A percentile compares a stretch with the other conserved stretches of the same genome.
Evolutionary conservation across 2,329 filamentous ascomycete species (phyloP).

Genomic region (Colletotrichum scovillei): DNA sequence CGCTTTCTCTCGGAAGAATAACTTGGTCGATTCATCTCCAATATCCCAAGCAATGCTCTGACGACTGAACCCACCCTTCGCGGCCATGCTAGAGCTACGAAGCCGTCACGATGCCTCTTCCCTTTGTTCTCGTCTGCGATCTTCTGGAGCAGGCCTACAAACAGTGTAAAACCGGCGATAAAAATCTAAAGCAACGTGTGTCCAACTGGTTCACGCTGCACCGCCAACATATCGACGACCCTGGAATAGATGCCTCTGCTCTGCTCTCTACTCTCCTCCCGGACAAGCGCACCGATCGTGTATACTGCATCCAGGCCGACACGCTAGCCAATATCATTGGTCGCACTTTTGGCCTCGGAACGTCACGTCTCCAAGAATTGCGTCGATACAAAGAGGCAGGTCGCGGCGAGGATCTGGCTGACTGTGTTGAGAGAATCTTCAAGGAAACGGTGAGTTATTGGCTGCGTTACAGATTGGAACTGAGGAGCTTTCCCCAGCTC

Average conservation of each 20-base stretch:
- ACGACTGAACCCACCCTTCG: neutral
- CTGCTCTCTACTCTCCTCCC: conserved; percentile 83
- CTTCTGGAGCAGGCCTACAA: conserved; percentile 76
- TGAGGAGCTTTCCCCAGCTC: conserved; percentile 35
- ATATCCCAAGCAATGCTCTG: too few relatives aligned
- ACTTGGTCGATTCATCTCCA: neutral
- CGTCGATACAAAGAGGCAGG: conserved; percentile 70
- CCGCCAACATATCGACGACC: conserved; percentile 65
- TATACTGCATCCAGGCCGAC: conserved; percentile 75
- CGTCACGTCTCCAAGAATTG: conserved; percentile 70
- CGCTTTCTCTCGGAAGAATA: neutral
- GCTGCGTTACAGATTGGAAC: neutral
- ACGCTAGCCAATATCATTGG: conserved; percentile 75
- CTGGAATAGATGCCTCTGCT: conserved; percentile 68
- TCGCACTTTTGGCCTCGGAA: conserved; percentile 72
- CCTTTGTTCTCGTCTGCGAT: conserved; percentile 78
- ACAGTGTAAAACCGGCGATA: conserved; percentile 47
- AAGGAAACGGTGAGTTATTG: conserved; percentile 62
- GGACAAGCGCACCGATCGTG: conserved; percentile 79
- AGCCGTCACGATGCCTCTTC: conserved; percentile 65
- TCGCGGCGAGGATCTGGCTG: conserved; percentile 73
- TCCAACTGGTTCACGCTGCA: conserved; percentile 77
- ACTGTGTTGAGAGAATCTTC: conserved; percentile 76
- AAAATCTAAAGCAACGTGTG: conserved; percentile 52
- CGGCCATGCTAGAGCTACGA: conserved; percentile 9